Percentiles rank a stretch among this genome's conserved stretches.
These are phyloP conservation scores for Celoporthe dispersa DNA, from an alignment of 2,329 filamentous ascomycete genomes.

Conservation along the genomic window DNA sequence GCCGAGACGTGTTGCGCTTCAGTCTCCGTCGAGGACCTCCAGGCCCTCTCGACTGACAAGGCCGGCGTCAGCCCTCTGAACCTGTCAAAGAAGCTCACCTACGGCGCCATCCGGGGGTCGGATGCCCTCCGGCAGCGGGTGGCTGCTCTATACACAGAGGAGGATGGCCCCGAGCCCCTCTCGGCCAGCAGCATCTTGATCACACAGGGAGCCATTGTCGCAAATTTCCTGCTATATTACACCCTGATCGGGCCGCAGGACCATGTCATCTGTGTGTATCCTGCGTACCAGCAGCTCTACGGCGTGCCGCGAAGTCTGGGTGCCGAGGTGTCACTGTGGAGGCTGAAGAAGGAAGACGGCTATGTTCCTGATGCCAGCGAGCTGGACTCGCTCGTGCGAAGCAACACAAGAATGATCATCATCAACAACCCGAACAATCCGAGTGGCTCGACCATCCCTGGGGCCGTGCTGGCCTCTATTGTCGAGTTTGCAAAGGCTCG, in stretches of 20 bases:
- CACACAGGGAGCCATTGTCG: slow-evolving; percentile 79
- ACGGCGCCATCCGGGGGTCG: slow-evolving; percentile 75
- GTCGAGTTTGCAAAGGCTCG: slow-evolving; percentile 65
- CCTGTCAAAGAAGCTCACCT: slow-evolving; percentile 66
- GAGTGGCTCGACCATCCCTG: slow-evolving; percentile 72
- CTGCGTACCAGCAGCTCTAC: slow-evolving; percentile 86
- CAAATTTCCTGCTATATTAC: slow-evolving; percentile 83
- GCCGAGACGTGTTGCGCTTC: slow-evolving; percentile 79
- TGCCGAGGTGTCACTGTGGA: slow-evolving; percentile 79
- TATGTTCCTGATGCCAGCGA: slow-evolving; percentile 72
- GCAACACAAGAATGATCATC: slow-evolving; percentile 69
- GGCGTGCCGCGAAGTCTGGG: slow-evolving; percentile 74
- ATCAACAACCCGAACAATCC: slow-evolving; percentile 82
- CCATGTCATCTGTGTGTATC: slow-evolving; percentile 85
- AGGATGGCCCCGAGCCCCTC: slow-evolving; percentile 49
- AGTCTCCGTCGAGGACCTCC: slow-evolving; percentile 71
- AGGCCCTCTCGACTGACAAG: slow-evolving; percentile 61
- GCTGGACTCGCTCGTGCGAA: slow-evolving; percentile 65
- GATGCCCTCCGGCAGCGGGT: slow-evolving; percentile 66
- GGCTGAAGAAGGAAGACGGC: slow-evolving; percentile 63
- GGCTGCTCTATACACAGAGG: slow-evolving; percentile 66
- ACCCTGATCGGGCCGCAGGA: slow-evolving; percentile 73
- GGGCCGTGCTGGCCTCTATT: slow-evolving; percentile 62
- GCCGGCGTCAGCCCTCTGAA: slow-evolving; percentile 46
- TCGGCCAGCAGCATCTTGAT: slow-evolving; percentile 69